phyloP scores from a whole-genome alignment of 331 rosid species.

The Dryas integrifolia region DNA sequence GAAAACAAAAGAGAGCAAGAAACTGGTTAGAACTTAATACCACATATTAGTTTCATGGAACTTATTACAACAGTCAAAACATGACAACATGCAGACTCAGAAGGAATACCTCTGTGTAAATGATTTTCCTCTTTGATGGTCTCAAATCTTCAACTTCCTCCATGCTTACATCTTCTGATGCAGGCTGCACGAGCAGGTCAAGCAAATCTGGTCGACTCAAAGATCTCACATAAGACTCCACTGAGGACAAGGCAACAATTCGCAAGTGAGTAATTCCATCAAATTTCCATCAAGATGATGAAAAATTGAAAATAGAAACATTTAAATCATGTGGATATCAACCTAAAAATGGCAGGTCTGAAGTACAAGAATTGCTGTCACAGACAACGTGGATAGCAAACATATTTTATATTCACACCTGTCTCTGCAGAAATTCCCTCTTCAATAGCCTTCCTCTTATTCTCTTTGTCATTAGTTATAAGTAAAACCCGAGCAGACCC shows the following conservation, averaged over 20 bases:
- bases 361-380: constrained; percentile 8
- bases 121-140: constrained; percentile 82
- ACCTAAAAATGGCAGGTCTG: constrained; percentile 18
- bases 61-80: constrained; percentile 7
- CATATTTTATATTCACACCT: constrained; percentile 40
- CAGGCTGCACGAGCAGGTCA: constrained; percentile 80
- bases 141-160: constrained; percentile 80
- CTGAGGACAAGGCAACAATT: constrained; percentile 45
- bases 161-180: constrained; percentile 75
- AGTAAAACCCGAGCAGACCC: constrained; percentile 66
- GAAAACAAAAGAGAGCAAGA: constrained; percentile 22
- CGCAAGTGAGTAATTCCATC: constrained; percentile 17
- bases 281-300: constrained; percentile 10
- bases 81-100: constrained; percentile 16
- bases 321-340: constrained; percentile 3
- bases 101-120: constrained; percentile 62
- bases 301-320: not conserved
- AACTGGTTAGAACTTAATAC: not conserved
- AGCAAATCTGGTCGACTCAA: constrained; percentile 76
- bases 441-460: constrained; percentile 81
- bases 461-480: constrained; percentile 86
- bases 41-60: constrained; percentile 11
- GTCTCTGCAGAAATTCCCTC: constrained; percentile 95
- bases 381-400: not conserved
- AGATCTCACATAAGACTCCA: constrained; percentile 86